Base-by-base conservation (phyloP, 2,329 filamentous ascomycete genomes). In the Didymella sp. region DNA sequence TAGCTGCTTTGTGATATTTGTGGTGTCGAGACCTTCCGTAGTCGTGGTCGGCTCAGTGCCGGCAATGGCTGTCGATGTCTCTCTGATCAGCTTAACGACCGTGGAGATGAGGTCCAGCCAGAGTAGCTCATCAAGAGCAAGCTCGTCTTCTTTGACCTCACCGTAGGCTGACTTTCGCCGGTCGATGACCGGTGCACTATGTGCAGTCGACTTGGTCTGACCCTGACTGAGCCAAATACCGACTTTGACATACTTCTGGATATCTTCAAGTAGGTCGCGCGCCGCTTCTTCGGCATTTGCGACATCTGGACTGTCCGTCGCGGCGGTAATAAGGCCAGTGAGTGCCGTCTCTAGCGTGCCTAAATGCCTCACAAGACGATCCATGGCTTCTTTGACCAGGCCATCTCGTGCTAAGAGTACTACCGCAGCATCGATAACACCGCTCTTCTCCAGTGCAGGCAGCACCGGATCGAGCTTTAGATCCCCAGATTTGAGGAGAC, bases 181-280 rank as follows among this genome's bases (percentile, higher is more conserved):
- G 44, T 72, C 66, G 46, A 85, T 76, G 19, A 62, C 62, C 13
- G 69, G 64, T 7, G 57, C 28, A 7, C 44, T 11, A 77, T 74
- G 62, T 75, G 80, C 50, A 73, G 67, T 63, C 0, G 83, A 84
- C 68, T 89, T 90, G 45, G 86, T 91, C 72, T 96, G 92, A 1
- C 89, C 87, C 76, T 96, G 91, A 67, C 95, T 98, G 12, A 99
- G 81, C 95, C 95, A 99, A 47, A 96, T 94, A 13, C 96, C 95
- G 1, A 99, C 91, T 62, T 92, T 89, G 1, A 89, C 87, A 76
- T 96, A 98, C 73, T 96, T 97, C 59, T 96, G 88, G 17, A 99
- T 79, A 0, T 89, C 87, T 55, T 87, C 85, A 4, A 96, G 81
- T 1, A 96, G 81, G 54, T 93, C 89, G 53, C 89, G 85, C 0